These are phyloP conservation scores for Salix viminalis DNA, from an alignment of 345 rosid genomes.

Conservation along the genomic window DNA sequence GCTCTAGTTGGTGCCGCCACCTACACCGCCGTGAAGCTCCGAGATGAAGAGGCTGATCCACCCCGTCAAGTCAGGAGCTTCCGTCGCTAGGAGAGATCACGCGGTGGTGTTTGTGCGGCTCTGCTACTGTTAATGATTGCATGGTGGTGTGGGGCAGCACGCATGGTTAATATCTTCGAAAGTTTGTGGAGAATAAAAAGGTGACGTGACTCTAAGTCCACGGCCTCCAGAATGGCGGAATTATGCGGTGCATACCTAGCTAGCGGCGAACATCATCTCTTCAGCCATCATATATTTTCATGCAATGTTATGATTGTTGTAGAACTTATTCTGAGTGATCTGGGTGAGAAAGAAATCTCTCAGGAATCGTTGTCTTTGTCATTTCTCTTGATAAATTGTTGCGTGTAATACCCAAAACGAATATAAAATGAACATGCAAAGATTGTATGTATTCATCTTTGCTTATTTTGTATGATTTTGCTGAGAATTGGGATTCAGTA, in stretches of 20 bases:
- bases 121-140: slow-evolving; percentile 19
- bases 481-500: no score
- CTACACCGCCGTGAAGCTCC: slow-evolving; percentile 76
- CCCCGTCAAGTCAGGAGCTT: slow-evolving; percentile 78
- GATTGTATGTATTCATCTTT: no score
- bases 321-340: no score
- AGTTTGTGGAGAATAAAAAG: slow-evolving; percentile 27
- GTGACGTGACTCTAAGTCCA: slow-evolving; percentile 25
- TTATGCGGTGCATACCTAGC: slow-evolving; percentile 15
- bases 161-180: not conserved
- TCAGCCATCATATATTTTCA: not conserved
- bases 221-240: slow-evolving; percentile 17
- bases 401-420: no score
- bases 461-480: no score
- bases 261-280: not conserved
- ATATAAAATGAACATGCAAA: no score
- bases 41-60: slow-evolving; percentile 50
- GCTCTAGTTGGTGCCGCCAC: slow-evolving; percentile 71
- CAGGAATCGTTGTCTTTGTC: no score
- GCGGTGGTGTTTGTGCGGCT: not conserved
- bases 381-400: no score
- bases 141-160: slow-evolving; percentile 20
- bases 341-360: no score
- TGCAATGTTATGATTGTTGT: no score
- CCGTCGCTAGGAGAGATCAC: slow-evolving; percentile 47